Evolutionary conservation across 305 asterid genomes (phyloP).

Genomic region (Fraxinus floribunda): DNA sequence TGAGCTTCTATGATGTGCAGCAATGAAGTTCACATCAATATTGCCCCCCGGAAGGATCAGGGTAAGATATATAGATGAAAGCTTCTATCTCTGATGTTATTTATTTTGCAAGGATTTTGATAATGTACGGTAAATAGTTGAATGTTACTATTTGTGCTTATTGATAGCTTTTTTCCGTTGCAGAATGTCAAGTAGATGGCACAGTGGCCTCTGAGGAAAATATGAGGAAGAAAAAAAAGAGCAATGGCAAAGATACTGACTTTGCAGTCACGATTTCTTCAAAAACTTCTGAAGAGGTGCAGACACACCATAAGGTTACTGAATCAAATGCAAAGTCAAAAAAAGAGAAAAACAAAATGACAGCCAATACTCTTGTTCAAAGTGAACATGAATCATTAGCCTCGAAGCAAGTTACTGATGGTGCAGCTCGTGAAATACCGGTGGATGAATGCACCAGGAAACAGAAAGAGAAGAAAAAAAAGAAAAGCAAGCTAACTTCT

Average conservation of each 20-base stretch:
- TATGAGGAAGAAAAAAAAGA: slow-evolving; percentile 50
- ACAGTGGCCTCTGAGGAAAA: slow-evolving; percentile 29
- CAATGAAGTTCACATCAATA: slow-evolving; percentile 20
- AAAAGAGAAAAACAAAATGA: slow-evolving; percentile 17
- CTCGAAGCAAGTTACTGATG: slow-evolving; percentile 26
- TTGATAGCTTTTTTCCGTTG: background rate
- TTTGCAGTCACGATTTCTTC: slow-evolving; percentile 21
- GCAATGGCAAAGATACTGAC: slow-evolving; percentile 35
- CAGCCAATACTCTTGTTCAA: slow-evolving; percentile 7
- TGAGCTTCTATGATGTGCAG: slow-evolving; percentile 34
- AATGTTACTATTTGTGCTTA: background rate
- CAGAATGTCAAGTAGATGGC: slow-evolving; percentile 27
- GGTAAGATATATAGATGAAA: slow-evolving; percentile 27
- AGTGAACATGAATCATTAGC: slow-evolving; percentile 11
- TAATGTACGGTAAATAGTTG: background rate
- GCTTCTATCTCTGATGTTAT: background rate
- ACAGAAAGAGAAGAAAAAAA: slow-evolving; percentile 46
- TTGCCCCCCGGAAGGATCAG: slow-evolving; percentile 23
- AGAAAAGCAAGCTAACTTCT: slow-evolving; percentile 34
- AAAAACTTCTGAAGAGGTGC: slow-evolving; percentile 14
- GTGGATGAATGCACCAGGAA: slow-evolving; percentile 34
- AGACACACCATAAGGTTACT: slow-evolving; percentile 23
- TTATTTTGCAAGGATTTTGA: background rate
- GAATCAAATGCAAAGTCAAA: slow-evolving; percentile 18
- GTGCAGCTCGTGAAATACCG: slow-evolving; percentile 16